A percentile compares a stretch with the other conserved stretches of the same genome.
Evolutionary conservation across 139 green algal species (phyloP).

Genomic region (Asterochloris erici): DNA sequence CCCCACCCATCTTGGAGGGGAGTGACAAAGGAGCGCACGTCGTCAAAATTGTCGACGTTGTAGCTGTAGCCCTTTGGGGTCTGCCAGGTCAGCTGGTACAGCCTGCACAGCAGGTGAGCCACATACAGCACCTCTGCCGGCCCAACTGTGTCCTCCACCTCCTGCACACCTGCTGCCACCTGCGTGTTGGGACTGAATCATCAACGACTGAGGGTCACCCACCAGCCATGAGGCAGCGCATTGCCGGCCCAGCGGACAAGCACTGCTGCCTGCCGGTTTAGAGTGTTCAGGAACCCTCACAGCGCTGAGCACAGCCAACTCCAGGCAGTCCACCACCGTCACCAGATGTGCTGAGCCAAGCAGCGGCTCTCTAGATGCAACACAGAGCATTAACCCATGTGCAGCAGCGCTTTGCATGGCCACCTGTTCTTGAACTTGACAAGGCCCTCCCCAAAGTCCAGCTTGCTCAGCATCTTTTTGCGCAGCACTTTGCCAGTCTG

Average conservation of each 20-base stretch:
- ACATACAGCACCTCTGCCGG: background rate
- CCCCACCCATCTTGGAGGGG: constrained; percentile 84
- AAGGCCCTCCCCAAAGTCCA: constrained; percentile 81
- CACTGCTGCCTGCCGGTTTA: background rate
- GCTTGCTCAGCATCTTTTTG: constrained; percentile 10
- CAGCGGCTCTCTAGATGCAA: background rate
- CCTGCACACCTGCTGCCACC: background rate
- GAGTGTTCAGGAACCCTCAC: background rate
- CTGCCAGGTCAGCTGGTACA: constrained; percentile 81
- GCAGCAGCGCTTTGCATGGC: background rate
- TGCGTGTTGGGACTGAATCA: background rate
- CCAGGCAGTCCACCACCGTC: background rate
- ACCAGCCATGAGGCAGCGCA: too few relatives aligned
- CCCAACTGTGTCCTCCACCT: background rate
- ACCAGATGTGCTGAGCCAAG: background rate
- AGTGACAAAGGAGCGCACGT: constrained; percentile 24
- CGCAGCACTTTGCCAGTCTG: constrained; percentile 53
- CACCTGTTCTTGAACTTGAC: constrained; percentile 44
- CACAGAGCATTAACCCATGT: background rate
- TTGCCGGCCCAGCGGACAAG: background rate
- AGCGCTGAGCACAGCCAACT: background rate
- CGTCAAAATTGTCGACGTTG: constrained; percentile 28
- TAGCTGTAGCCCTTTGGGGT: constrained; percentile 35
- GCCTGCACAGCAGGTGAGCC: constrained; percentile 16
- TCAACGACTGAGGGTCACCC: too few relatives aligned